Evolutionary conservation across 306 rosid genomes (phyloP).

Genomic region (Macrotyloma uniflorum): DNA sequence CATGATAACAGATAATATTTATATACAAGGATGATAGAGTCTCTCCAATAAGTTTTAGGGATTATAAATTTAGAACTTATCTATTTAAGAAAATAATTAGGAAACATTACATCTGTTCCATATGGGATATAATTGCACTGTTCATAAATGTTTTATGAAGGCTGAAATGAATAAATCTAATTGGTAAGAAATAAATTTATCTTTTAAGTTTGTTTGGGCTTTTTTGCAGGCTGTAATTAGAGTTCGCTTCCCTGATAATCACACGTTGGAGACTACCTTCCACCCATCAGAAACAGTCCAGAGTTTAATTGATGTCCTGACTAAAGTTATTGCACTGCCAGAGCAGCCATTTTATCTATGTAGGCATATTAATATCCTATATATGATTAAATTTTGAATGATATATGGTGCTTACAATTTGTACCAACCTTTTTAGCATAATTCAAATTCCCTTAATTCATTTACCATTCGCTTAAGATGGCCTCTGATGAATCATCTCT

Average conservation of each 20-base stretch:
- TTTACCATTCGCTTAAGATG: background rate
- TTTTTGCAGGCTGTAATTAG: conserved; percentile 79
- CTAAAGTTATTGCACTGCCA: conserved; percentile 72
- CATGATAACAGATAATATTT: background rate
- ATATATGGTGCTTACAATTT: background rate
- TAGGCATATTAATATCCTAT: conserved; percentile 49
- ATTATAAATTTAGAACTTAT: background rate
- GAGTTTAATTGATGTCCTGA: conserved; percentile 73
- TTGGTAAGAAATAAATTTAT: background rate
- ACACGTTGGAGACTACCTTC: conserved; percentile 84
- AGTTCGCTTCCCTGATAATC: conserved; percentile 90
- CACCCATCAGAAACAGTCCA: conserved; percentile 84
- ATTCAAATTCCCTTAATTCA: background rate
- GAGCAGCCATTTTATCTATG: conserved; percentile 80
- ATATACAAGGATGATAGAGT: background rate
- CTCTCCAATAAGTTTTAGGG: background rate
- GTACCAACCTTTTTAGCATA: background rate
- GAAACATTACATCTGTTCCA: background rate
- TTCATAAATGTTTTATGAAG: conserved; percentile 6
- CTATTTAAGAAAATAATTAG: background rate
- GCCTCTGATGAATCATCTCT: background rate
- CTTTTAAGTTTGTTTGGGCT: conserved; percentile 20
- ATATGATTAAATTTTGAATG: background rate
- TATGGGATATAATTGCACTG: background rate
- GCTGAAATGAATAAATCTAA: conserved; percentile 7